Percentiles rank a stretch among this genome's conserved stretches.
Evolutionary conservation across 106 monocot genomes (phyloP).

Genomic region (Dactylorhiza incarnata): DNA sequence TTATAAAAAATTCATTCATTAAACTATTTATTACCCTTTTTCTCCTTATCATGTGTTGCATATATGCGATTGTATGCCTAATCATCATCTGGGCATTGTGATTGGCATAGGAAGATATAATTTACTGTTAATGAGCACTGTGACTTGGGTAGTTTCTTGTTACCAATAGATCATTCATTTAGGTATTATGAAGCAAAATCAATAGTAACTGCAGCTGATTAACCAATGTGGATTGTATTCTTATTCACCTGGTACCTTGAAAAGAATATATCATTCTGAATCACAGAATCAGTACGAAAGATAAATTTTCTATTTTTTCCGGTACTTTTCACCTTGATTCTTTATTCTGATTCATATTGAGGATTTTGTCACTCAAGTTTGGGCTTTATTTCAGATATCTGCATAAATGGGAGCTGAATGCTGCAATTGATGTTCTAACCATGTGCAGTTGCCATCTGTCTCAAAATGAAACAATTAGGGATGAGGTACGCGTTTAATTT

Average conservation of each 20-base stretch:
- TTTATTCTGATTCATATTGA: background rate
- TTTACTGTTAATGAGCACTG: background rate
- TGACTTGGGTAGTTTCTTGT: background rate
- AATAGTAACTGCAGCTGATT: background rate
- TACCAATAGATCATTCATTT: background rate
- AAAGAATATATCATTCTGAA: background rate
- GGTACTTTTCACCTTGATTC: background rate
- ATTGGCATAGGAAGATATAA: background rate
- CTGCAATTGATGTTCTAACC: conserved; percentile 78
- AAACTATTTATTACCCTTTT: background rate
- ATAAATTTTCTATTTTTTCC: background rate
- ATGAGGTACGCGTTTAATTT: conserved; percentile 40
- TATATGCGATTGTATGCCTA: background rate
- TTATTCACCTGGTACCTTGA: background rate
- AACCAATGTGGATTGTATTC: background rate
- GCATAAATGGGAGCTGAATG: conserved; percentile 73
- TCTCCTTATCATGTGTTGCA: background rate
- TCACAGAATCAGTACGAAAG: background rate
- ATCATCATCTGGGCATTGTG: background rate
- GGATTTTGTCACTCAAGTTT: background rate
- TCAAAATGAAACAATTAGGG: conserved; percentile 42
- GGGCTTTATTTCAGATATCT: conserved; percentile 40
- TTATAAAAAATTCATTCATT: background rate
- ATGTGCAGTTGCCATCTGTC: conserved; percentile 88
- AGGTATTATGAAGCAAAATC: background rate